Percentiles rank a stretch among this genome's conserved stretches.
These are phyloP conservation scores for Elongisporangium anandrum DNA, from an alignment of 352 stramenopile species.

Conservation along the genomic window DNA sequence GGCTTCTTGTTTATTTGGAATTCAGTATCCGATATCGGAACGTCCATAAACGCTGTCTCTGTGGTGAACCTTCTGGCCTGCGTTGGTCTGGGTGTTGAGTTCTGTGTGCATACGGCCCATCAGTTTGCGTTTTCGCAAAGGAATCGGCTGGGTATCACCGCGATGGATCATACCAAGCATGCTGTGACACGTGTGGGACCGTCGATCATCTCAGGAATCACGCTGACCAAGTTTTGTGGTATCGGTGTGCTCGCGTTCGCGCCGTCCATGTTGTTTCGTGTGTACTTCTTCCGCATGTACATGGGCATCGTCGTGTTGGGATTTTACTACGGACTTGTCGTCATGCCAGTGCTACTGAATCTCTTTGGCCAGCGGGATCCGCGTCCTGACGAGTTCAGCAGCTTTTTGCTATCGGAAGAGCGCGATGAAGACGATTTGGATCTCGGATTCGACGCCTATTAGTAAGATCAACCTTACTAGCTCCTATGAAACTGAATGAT, in stretches of 20 bases:
- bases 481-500: neutral
- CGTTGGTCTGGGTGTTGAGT: conserved; percentile 87
- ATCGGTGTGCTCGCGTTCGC: conserved; percentile 88
- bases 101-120: conserved; percentile 84
- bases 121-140: conserved; percentile 67
- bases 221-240: conserved; percentile 89
- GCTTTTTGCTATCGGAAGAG: conserved; percentile 69
- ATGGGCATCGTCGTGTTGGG: conserved; percentile 82
- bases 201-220: conserved; percentile 90
- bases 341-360: conserved; percentile 81
- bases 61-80: conserved; percentile 88
- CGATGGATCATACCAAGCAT: conserved; percentile 62
- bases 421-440: conserved; percentile 33
- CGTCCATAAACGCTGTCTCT: conserved; percentile 88
- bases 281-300: conserved; percentile 95
- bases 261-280: conserved; percentile 87
- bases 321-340: conserved; percentile 78
- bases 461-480: neutral
- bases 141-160: conserved; percentile 44
- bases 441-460: neutral
- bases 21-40: conserved; percentile 33
- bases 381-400: conserved; percentile 49
- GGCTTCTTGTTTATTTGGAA: conserved; percentile 86
- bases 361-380: conserved; percentile 48
- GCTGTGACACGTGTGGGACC: conserved; percentile 72